These are phyloP conservation scores for Boletus pseudo-olivaceus DNA, from an alignment of 768 basidiomycete species.

Conservation along the genomic window DNA sequence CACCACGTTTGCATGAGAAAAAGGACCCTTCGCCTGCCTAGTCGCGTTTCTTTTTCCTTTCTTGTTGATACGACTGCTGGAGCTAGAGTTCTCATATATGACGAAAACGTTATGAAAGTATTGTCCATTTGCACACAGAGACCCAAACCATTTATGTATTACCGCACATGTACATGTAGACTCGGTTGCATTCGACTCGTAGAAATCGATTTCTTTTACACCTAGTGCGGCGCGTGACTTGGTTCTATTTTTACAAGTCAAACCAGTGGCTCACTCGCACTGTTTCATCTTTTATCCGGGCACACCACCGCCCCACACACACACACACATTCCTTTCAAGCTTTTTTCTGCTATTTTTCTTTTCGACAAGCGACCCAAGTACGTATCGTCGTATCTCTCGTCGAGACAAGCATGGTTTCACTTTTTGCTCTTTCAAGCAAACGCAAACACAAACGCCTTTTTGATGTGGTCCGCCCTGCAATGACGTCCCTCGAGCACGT, in stretches of 20 bases:
- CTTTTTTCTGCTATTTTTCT: background rate
- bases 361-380: too few species aligned
- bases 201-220: constrained; percentile 13
- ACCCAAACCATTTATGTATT: constrained; percentile 25
- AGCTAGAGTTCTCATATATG: constrained; percentile 7
- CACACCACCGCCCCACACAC: background rate
- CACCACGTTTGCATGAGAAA: constrained; percentile 40
- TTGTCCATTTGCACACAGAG: constrained; percentile 18
- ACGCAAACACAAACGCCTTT: background rate
- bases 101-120: constrained; percentile 25
- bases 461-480: constrained; percentile 15
- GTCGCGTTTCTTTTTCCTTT: background rate
- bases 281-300: background rate
- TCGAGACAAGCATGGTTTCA: background rate
- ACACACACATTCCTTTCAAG: background rate
- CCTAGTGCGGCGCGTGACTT: background rate
- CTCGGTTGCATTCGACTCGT: constrained; percentile 10
- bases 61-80: constrained; percentile 11
- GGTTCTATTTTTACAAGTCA: background rate
- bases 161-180: constrained; percentile 27
- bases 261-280: too few species aligned
- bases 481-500: constrained; percentile 30
- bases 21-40: constrained; percentile 29
- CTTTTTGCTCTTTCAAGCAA: too few species aligned
- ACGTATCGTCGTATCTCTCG: background rate